Percentiles rank a stretch among this genome's conserved stretches.
phyloP scores from a whole-genome alignment of 129 eudicot genomes.

The Sambucus nigra region DNA sequence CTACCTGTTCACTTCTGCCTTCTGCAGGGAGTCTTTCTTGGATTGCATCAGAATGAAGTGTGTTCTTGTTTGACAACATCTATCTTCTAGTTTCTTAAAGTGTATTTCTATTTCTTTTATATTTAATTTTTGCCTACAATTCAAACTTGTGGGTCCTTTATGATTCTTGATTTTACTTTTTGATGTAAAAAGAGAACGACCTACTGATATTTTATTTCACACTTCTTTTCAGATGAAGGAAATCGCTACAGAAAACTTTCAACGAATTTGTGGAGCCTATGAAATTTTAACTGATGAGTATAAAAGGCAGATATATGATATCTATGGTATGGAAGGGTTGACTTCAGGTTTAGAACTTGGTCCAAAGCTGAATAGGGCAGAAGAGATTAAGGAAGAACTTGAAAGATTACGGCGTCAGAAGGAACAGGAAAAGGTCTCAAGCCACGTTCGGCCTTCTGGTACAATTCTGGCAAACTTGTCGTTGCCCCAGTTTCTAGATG shows the following conservation, averaged over 20 bases:
- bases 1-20: background rate
- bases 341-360: slow-evolving; percentile 94
- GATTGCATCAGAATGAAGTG: background rate
- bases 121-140: background rate
- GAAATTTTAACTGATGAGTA: slow-evolving; percentile 73
- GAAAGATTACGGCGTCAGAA: slow-evolving; percentile 64
- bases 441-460: slow-evolving; percentile 70
- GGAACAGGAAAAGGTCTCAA: slow-evolving; percentile 48
- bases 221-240: slow-evolving; percentile 68
- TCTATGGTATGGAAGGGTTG: slow-evolving; percentile 97
- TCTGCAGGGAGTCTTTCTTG: background rate
- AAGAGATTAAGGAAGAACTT: slow-evolving; percentile 83
- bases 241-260: slow-evolving; percentile 84
- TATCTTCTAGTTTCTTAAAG: background rate
- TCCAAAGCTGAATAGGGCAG: slow-evolving; percentile 57
- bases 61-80: slow-evolving; percentile 2
- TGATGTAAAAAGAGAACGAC: background rate
- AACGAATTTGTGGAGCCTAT: slow-evolving; percentile 95
- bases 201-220: background rate
- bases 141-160: background rate
- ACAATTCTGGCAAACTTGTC: slow-evolving; percentile 72
- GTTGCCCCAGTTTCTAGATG: slow-evolving; percentile 58
- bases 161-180: slow-evolving; percentile 1
- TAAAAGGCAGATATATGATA: slow-evolving; percentile 86
- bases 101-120: background rate